Base-by-base conservation (phyloP, 805 yeast species). In the Grigorovia humatica region DNA sequence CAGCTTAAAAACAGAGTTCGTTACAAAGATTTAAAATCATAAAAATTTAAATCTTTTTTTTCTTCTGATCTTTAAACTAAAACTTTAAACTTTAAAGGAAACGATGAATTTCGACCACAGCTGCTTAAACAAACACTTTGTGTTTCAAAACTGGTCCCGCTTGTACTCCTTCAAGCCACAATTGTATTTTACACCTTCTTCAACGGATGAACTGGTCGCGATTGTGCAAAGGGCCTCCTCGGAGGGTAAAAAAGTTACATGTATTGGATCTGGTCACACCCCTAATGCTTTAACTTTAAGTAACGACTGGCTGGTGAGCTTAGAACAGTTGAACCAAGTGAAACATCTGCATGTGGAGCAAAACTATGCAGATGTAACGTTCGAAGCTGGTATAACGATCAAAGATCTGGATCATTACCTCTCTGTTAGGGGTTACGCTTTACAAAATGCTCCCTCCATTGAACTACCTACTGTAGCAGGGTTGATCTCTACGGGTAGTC, bases 401-500 rank as follows among this genome's bases (percentile, higher is more conserved):
- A 82, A 74, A 62, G 84, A 87, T 64, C 70, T 91, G 63, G 88
- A 86, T 66, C 81, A 81, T 11, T 74, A 74, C 54, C 73, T 91
- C 54, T 83, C 80, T 27, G 55, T 71, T 12, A 75, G 78, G 55
- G 83, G 85, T 1, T 76, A 88, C 53, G 95, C 96, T 5, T 73
- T 91, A 52, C 98, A 91, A 68, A 91, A 86, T 61, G 72, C 93
- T 60, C 98, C 98, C 1, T 89, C 97, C 1, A 91, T 91, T 50
- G 81, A 93, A 43, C 96, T 88, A 55, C 98, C 91, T 66, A 85
- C 95, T 15, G 74, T 89, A 27, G 98, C 95, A 2, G 99, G 99
- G n/a, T 81, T 90, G 57, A 88, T 93, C 46, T 85, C 96, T 1
- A 91, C 98, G 0, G 98, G 98, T 30, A 89, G 98, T 0, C 99